Conservation (phyloP, 768 basidiomycete species). For the Kwoniella europaea region DNA sequence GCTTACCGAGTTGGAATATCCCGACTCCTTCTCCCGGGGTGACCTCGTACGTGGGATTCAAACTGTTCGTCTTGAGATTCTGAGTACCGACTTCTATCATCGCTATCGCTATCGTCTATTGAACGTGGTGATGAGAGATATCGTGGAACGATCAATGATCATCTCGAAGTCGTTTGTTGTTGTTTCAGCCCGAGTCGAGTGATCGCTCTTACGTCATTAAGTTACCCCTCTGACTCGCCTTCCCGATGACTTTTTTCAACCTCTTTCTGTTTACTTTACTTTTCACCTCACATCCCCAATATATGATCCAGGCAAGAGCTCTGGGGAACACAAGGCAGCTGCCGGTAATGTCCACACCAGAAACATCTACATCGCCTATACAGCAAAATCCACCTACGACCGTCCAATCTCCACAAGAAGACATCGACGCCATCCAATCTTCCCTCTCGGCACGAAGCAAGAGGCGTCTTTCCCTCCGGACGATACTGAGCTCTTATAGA, state of each 20-base stretch:
- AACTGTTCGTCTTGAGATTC: not conserved
- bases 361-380: not conserved
- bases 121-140: not conserved
- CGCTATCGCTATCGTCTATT: not conserved
- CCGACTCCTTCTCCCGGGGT: conserved; percentile 45
- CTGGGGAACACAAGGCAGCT: not conserved
- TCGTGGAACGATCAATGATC: not conserved
- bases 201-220: conserved; percentile 9
- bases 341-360: not conserved
- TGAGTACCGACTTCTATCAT: conserved; percentile 10
- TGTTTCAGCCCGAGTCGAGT: not conserved
- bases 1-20: conserved; percentile 50
- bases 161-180: not conserved
- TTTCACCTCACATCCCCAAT: not conserved
- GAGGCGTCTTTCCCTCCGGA: conserved; percentile 16
- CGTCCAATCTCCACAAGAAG: conserved; percentile 8
- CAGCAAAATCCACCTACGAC: conserved; percentile 8
- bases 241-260: not conserved
- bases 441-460: conserved; percentile 20
- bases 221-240: not conserved
- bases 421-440: conserved; percentile 26
- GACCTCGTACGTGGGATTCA: conserved; percentile 41
- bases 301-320: not conserved
- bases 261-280: not conserved
- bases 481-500: conserved; percentile 4